Evolutionary conservation across 495 filamentous ascomycete species (phyloP).

Genomic region (Aspergillus mulundensis): DNA sequence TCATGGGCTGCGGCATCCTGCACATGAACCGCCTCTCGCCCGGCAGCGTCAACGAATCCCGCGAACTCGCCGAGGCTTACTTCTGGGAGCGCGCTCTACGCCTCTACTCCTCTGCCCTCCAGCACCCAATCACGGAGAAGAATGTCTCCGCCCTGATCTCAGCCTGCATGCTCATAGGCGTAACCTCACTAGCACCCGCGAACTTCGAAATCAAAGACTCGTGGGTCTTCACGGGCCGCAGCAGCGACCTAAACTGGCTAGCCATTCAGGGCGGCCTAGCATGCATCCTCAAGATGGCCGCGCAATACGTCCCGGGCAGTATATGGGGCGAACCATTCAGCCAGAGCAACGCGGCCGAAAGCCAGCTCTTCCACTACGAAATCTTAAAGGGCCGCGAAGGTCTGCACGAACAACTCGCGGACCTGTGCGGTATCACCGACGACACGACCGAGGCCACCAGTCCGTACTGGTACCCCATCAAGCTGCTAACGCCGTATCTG

Average conservation of each 20-base stretch:
- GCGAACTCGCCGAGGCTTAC: constrained; percentile 34
- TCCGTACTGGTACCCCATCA: constrained; percentile 35
- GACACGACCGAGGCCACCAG: constrained; percentile 29
- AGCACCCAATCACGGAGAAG: constrained; percentile 19
- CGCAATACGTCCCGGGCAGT: constrained; percentile 29
- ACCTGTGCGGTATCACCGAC: constrained; percentile 37
- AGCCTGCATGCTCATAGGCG: constrained; percentile 38
- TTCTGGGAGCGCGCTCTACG: constrained; percentile 38
- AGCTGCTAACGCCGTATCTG: constrained; percentile 28
- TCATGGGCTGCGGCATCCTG: constrained; percentile 37
- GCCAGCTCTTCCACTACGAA: constrained; percentile 19
- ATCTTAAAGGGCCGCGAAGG: constrained; percentile 29
- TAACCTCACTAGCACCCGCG: constrained; percentile 34
- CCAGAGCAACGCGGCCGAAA: constrained; percentile 19
- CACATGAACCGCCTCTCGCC: constrained; percentile 35
- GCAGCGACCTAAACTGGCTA: constrained; percentile 40
- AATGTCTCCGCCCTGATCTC: constrained; percentile 38
- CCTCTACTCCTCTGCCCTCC: constrained; percentile 27
- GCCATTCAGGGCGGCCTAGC: constrained; percentile 37
- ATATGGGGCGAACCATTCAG: constrained; percentile 33
- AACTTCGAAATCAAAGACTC: constrained; percentile 34
- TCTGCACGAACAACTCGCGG: constrained; percentile 31
- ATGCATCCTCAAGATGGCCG: constrained; percentile 27
- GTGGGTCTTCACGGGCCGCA: constrained; percentile 38
- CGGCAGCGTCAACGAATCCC: constrained; percentile 11